phyloP scores from a whole-genome alignment of 1,139 yeast species.

The Yarrowia galli region DNA sequence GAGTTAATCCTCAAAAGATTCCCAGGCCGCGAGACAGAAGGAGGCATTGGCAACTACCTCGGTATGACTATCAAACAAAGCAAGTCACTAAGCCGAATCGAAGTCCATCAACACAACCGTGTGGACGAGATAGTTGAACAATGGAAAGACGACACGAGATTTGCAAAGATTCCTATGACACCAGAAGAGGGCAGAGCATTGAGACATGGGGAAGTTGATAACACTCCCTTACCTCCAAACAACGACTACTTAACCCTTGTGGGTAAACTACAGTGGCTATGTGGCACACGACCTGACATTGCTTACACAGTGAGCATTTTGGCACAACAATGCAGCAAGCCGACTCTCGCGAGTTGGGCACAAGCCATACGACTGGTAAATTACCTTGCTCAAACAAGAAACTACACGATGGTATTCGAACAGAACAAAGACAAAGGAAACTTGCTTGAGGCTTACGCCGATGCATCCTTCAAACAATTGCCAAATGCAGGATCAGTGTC shows the following conservation, averaged over 20 bases:
- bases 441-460: background rate
- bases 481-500: background rate
- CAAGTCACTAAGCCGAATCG: background rate
- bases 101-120: background rate
- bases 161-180: constrained; percentile 3
- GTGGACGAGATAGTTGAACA: background rate
- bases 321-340: constrained; percentile 4
- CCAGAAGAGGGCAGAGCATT: background rate
- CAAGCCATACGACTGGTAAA: background rate
- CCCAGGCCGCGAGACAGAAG: background rate
- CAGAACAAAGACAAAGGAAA: background rate
- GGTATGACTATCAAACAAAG: background rate
- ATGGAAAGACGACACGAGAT: background rate
- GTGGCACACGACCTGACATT: constrained; percentile 2
- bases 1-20: background rate
- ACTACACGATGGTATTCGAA: background rate
- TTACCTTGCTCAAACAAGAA: background rate
- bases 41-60: background rate
- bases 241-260: background rate
- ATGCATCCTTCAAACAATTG: constrained; percentile 2
- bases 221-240: background rate
- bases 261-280: background rate
- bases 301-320: background rate
- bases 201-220: background rate
- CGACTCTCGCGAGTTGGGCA: background rate